Evolutionary conservation across 75 land plant species (phyloP).

Genomic region (Selaginella tamariscina): DNA sequence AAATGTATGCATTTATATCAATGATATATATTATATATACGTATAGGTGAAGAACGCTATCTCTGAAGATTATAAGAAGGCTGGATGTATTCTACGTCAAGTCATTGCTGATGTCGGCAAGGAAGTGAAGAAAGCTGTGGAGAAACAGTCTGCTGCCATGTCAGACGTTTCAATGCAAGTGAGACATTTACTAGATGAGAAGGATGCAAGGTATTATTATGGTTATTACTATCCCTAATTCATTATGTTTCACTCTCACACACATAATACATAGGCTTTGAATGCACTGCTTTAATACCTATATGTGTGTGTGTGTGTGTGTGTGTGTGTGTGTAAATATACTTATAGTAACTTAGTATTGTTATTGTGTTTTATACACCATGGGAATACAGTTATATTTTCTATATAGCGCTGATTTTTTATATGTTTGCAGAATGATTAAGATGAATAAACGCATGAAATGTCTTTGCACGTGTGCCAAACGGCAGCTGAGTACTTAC

Average conservation of each 20-base stretch:
- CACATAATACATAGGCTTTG: too few species aligned
- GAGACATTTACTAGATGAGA: not conserved
- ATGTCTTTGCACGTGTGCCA: not conserved
- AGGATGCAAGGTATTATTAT: not conserved
- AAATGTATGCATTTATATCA: too few species aligned
- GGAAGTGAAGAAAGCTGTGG: not conserved
- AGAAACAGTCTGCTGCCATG: not conserved
- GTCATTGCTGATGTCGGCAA: not conserved
- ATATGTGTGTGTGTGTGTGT: too few species aligned
- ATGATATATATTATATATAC: too few species aligned
- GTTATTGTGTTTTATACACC: too few species aligned
- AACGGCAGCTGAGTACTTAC: not conserved
- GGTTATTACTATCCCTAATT: not conserved
- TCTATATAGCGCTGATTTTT: not conserved
- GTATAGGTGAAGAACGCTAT: not conserved
- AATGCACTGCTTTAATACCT: too few species aligned
- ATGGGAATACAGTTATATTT: not conserved
- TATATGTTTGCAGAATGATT: not conserved
- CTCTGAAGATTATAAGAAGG: not conserved
- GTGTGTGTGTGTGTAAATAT: too few species aligned
- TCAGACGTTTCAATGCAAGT: not conserved
- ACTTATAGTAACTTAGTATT: too few species aligned
- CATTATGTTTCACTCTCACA: too few species aligned
- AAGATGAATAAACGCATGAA: not conserved
- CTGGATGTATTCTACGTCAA: not conserved